phyloP scores from a whole-genome alignment of 2,329 filamentous ascomycete species.

The Fusarium anguioides region DNA sequence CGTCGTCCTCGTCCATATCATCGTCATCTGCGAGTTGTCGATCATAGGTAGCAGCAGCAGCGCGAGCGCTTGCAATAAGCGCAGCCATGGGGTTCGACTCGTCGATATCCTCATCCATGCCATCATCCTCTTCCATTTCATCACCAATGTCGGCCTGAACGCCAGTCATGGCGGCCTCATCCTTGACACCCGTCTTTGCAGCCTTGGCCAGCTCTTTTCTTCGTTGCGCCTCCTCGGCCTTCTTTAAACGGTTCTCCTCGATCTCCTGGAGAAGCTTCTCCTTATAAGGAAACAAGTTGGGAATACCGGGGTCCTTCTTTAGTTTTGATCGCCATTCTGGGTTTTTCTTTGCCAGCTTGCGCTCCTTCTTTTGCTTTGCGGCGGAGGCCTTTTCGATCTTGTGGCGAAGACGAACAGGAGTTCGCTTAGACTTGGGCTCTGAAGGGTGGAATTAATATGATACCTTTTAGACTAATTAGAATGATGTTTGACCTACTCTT shows the following conservation, averaged over 20 bases:
- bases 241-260: conserved; percentile 84
- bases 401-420: conserved; percentile 87
- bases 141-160: conserved; percentile 61
- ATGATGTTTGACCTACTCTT: conserved; percentile 56
- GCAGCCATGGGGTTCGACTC: conserved; percentile 90
- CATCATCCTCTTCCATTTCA: conserved; percentile 60
- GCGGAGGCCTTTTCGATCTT: conserved; percentile 95
- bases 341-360: conserved; percentile 93
- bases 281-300: conserved; percentile 98
- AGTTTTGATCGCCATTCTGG: conserved; percentile 94
- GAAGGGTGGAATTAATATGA: conserved; percentile 6
- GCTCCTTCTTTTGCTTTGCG: conserved; percentile 89
- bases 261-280: conserved; percentile 94
- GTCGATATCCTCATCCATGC: conserved; percentile 71
- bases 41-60: conserved; percentile 81
- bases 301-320: conserved; percentile 98
- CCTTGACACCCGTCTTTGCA: conserved; percentile 64
- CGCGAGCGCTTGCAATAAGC: conserved; percentile 84
- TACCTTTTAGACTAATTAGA: background rate
- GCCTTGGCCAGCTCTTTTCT: conserved; percentile 79
- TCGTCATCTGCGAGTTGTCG: conserved; percentile 70
- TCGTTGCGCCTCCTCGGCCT: conserved; percentile 80
- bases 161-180: conserved; percentile 59
- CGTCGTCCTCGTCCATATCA: conserved; percentile 62
- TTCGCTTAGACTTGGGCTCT: conserved; percentile 97